phyloP scores from a whole-genome alignment of 805 yeast genomes.

The Candida easanensis region DNA sequence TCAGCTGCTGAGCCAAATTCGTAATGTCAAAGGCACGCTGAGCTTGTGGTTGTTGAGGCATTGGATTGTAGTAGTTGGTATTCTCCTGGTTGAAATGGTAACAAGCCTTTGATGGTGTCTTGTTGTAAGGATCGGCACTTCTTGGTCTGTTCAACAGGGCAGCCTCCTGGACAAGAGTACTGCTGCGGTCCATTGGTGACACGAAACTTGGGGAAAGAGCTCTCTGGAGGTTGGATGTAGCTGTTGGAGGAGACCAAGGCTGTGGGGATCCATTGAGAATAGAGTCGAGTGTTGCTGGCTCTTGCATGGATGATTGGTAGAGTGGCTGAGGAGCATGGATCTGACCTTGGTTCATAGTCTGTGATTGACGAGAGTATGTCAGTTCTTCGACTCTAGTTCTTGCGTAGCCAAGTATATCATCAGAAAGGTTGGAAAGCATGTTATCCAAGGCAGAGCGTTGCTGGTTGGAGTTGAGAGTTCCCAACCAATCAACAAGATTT shows the following conservation, averaged over 20 bases:
- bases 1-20: slow-evolving; percentile 28
- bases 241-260: slow-evolving; percentile 33
- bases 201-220: slow-evolving; percentile 27
- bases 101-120: slow-evolving; percentile 6
- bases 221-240: slow-evolving; percentile 29
- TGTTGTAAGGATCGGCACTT: slow-evolving; percentile 38
- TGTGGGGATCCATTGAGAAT: slow-evolving; percentile 36
- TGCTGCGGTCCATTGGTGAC: slow-evolving; percentile 16
- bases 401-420: slow-evolving; percentile 49
- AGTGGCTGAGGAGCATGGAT: slow-evolving; percentile 24
- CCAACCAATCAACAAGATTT: slow-evolving; percentile 49
- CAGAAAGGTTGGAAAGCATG: slow-evolving; percentile 46
- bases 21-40: slow-evolving; percentile 25
- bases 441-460: slow-evolving; percentile 52
- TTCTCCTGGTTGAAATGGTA: slow-evolving; percentile 14
- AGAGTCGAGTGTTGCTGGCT: slow-evolving; percentile 38
- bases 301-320: slow-evolving; percentile 26
- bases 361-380: slow-evolving; percentile 1
- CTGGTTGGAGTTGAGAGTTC: slow-evolving; percentile 48
- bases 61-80: slow-evolving; percentile 6
- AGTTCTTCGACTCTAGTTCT: slow-evolving; percentile 42
- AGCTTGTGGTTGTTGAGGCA: slow-evolving; percentile 12
- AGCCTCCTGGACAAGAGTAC: slow-evolving; percentile 23
- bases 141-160: slow-evolving; percentile 34
- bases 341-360: slow-evolving; percentile 14